phyloP scores from a whole-genome alignment of 2,329 filamentous ascomycete species.

The Akanthomyces lecanii region DNA sequence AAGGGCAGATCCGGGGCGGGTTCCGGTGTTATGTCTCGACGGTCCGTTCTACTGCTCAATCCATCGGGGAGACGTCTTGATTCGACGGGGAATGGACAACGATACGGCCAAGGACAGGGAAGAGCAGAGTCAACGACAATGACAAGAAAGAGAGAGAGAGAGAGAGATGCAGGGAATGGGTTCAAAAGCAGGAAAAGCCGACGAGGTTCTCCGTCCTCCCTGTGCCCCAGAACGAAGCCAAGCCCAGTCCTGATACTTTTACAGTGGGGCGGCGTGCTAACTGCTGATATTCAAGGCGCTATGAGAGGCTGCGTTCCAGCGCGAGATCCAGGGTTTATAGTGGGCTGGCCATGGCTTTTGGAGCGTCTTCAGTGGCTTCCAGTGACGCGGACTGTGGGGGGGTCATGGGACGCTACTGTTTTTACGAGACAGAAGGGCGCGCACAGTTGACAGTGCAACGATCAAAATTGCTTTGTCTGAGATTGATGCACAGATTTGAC shows the following conservation, averaged over 20 bases:
- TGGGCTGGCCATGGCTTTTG: not conserved
- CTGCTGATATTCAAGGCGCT: constrained; percentile 7
- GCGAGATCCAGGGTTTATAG: not conserved
- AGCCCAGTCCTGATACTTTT: constrained; percentile 3
- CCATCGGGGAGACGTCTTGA: not conserved
- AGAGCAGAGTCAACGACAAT: not conserved
- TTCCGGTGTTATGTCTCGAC: not conserved
- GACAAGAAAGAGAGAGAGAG: not conserved
- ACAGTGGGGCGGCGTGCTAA: constrained; percentile 11
- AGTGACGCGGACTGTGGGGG: not conserved
- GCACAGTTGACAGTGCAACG: not conserved
- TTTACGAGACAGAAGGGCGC: not conserved
- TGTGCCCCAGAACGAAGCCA: not conserved
- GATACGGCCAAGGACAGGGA: not conserved
- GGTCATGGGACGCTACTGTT: not conserved
- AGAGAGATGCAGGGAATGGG: not conserved
- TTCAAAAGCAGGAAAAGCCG: not conserved
- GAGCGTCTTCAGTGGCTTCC: not conserved
- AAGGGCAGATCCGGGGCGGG: not conserved
- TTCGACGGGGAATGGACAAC: not conserved
- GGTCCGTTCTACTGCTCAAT: not conserved
- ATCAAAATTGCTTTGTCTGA: not conserved
- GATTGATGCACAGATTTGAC: constrained; percentile 9
- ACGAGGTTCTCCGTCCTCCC: not conserved
- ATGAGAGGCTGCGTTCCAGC: constrained; percentile 8